Conservation (phyloP, 805 yeast genomes). For the Metschnikowia amazonensis region DNA sequence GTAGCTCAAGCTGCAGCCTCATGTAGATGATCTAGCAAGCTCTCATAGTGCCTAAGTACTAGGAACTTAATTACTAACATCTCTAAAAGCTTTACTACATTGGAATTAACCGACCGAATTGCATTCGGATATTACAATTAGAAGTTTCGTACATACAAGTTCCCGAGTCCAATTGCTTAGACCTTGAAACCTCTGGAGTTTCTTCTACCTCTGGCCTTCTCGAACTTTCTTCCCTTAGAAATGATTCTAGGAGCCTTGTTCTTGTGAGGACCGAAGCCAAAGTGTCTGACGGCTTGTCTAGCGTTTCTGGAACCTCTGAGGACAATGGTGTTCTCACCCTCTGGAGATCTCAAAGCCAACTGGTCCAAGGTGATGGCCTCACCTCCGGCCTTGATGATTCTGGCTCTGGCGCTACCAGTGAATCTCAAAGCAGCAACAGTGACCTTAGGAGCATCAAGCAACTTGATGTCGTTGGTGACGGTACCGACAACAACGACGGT, state of each 20-base stretch:
- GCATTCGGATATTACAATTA: conserved; percentile 1
- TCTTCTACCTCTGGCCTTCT: conserved; percentile 99
- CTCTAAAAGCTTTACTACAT: too few relatives aligned
- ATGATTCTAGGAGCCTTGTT: conserved; percentile 97
- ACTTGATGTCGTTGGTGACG: conserved; percentile 96
- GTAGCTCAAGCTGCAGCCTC: too few relatives aligned
- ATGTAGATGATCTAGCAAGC: too few relatives aligned
- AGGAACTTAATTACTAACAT: too few relatives aligned
- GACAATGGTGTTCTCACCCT: conserved; percentile 97
- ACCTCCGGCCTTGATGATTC: conserved; percentile 98
- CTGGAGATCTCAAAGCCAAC: conserved; percentile 98
- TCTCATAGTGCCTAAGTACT: too few relatives aligned
- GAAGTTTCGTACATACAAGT: conserved; percentile 6
- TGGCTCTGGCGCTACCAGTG: conserved; percentile 98
- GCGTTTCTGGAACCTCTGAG: conserved; percentile 98
- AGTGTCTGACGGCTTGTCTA: conserved; percentile 99
- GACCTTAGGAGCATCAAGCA: conserved; percentile 90
- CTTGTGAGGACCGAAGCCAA: conserved; percentile 99
- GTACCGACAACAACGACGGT: conserved; percentile 95
- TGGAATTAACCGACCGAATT: conserved; percentile 1
- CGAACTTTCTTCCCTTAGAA: conserved; percentile 99
- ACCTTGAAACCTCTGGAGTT: conserved; percentile 99
- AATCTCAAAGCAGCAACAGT: conserved; percentile 99
- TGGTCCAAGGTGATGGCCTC: conserved; percentile 99
- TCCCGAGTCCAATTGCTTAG: conserved; percentile 43